Evolutionary conservation across 345 rosid species (phyloP).

Genomic region (Arabidopsis suecica): DNA sequence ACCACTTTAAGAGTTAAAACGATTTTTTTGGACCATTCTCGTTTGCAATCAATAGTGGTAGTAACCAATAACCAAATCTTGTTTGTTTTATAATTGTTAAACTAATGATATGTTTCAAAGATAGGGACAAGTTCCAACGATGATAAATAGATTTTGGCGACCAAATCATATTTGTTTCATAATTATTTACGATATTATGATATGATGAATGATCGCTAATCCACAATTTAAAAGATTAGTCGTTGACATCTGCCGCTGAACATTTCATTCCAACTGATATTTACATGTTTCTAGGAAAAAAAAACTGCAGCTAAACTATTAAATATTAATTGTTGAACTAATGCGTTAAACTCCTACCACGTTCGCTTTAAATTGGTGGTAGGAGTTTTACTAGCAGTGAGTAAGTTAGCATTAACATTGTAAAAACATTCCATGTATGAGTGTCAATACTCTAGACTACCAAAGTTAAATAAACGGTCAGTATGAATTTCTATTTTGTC

Average conservation of each 20-base stretch:
- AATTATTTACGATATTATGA: too few relatives aligned
- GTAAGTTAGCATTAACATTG: slow-evolving; percentile 9
- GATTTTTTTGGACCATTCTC: not conserved
- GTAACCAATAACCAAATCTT: not conserved
- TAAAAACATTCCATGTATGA: not conserved
- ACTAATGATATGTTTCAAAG: not conserved
- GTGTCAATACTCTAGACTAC: not conserved
- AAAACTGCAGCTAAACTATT: too few relatives aligned
- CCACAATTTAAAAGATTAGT: not conserved
- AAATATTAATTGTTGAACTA: not conserved
- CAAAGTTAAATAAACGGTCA: slow-evolving; percentile 12
- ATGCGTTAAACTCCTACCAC: not conserved
- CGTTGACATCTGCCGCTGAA: not conserved
- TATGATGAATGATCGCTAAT: too few relatives aligned
- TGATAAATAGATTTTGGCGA: not conserved
- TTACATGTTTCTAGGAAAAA: too few relatives aligned
- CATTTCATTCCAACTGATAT: too few relatives aligned
- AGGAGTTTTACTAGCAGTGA: not conserved
- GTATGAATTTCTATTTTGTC: not conserved
- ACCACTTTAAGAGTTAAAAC: not conserved
- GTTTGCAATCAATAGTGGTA: not conserved
- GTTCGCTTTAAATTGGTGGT: slow-evolving; percentile 7
- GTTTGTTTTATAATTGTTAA: not conserved
- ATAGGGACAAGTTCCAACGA: not conserved
- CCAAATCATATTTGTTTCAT: not conserved